phyloP scores from a whole-genome alignment of 495 filamentous ascomycete genomes.

The Collariella sp. region DNA sequence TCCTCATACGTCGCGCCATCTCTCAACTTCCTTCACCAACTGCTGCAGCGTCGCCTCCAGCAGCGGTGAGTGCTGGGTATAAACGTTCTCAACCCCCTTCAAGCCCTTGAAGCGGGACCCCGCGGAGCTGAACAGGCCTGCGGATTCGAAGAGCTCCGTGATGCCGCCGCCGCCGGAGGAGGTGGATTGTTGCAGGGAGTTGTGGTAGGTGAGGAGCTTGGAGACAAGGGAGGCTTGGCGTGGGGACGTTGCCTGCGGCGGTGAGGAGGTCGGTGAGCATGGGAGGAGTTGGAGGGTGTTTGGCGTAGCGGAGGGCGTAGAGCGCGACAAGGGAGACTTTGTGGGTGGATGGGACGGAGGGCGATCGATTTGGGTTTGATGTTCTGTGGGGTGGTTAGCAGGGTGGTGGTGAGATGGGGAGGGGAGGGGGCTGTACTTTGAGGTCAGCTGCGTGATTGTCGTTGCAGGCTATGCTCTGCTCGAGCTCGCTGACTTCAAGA shows the following conservation, averaged over 20 bases:
- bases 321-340: conserved; percentile 85
- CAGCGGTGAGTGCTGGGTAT: conserved; percentile 90
- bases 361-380: conserved; percentile 77
- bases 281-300: conserved; percentile 68
- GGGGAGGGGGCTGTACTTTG: conserved; percentile 28
- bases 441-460: conserved; percentile 86
- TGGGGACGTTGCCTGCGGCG: conserved; percentile 63
- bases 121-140: conserved; percentile 84
- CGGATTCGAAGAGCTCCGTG: conserved; percentile 83
- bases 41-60: conserved; percentile 83
- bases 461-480: conserved; percentile 94
- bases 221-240: conserved; percentile 64
- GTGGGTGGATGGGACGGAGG: conserved; percentile 61
- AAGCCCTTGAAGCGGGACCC: conserved; percentile 86
- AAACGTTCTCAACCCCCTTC: conserved; percentile 96
- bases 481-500: conserved; percentile 88
- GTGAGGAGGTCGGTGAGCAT: conserved; percentile 77
- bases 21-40: conserved; percentile 78
- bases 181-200: conserved; percentile 66
- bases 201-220: conserved; percentile 72
- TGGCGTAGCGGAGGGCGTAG: conserved; percentile 86
- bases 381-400: conserved; percentile 42
- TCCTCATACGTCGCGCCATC: conserved; percentile 93
- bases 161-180: conserved; percentile 55
- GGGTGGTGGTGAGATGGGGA: not conserved